These are phyloP conservation scores for Suhomyces xylopsoci DNA, from an alignment of 805 yeast genomes.

Conservation along the genomic window DNA sequence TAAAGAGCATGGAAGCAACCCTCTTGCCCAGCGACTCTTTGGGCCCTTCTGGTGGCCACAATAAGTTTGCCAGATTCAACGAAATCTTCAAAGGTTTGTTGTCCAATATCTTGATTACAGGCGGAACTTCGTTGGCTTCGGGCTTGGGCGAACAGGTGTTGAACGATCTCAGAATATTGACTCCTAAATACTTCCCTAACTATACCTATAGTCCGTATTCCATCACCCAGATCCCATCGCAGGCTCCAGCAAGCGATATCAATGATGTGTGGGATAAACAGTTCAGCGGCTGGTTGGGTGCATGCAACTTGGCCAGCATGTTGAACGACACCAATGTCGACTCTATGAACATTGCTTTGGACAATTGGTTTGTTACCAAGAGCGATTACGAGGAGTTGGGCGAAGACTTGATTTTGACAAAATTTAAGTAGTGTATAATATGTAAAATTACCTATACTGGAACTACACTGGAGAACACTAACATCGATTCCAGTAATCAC, in stretches of 20 bases:
- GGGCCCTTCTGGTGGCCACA: conserved; percentile 29
- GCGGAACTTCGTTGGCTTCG: conserved; percentile 54
- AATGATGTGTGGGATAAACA: conserved; percentile 49
- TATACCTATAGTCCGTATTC: conserved; percentile 35
- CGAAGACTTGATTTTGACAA: conserved; percentile 36
- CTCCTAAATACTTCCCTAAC: conserved; percentile 45
- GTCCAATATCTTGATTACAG: conserved; percentile 53
- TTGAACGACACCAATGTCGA: conserved; percentile 44
- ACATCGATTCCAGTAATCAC: no score
- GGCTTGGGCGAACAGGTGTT: conserved; percentile 56
- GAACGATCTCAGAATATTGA: conserved; percentile 50
- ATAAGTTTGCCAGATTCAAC: conserved; percentile 31
- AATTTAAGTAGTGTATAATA: conserved; percentile 24
- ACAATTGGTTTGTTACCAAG: conserved; percentile 55
- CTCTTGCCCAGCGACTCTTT: conserved; percentile 23
- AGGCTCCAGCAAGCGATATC: conserved; percentile 22
- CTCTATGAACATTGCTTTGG: conserved; percentile 36
- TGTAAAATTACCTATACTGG: background rate
- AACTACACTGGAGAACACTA: background rate
- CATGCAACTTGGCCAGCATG: conserved; percentile 61
- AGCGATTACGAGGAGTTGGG: conserved; percentile 68
- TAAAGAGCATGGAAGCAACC: conserved; percentile 34
- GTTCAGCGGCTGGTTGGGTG: conserved; percentile 70
- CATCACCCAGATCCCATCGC: conserved; percentile 23
- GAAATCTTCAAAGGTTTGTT: conserved; percentile 38